Percentiles rank a stretch among this genome's conserved stretches.
Conservation (phyloP, 2,329 filamentous ascomycete species). For the Chrysoporthe cubensis region DNA sequence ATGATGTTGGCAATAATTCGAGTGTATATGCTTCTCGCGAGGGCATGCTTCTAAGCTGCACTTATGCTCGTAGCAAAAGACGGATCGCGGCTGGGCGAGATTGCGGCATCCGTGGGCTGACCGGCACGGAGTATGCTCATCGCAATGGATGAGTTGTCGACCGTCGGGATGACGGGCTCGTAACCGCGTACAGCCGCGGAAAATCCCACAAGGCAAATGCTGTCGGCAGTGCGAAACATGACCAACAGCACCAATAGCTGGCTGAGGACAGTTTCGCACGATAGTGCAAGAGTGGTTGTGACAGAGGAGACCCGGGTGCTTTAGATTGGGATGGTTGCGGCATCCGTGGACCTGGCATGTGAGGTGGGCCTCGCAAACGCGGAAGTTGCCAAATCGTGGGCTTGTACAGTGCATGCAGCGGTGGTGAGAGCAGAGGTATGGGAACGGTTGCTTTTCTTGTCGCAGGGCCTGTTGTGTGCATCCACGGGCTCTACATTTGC, state of each 20-base stretch:
- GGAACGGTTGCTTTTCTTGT: conserved; percentile 19
- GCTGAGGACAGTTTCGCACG: conserved; percentile 10
- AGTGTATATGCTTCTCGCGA: conserved; percentile 8
- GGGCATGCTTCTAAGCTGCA: conserved; percentile 23
- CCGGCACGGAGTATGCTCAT: conserved; percentile 17
- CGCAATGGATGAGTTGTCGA: conserved; percentile 18
- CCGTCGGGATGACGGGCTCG: conserved; percentile 19
- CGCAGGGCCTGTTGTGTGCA: conserved; percentile 19
- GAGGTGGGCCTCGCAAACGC: conserved; percentile 22
- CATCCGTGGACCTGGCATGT: conserved; percentile 20
- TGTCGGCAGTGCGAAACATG: conserved; percentile 10
- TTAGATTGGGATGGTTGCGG: conserved; percentile 11
- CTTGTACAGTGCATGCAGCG: conserved; percentile 17
- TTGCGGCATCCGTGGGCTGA: conserved; percentile 15
- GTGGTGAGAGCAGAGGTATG: conserved; percentile 22
- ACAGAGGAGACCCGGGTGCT: conserved; percentile 18
- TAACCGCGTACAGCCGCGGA: conserved; percentile 18
- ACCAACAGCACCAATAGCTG: conserved; percentile 4
- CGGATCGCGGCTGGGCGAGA: conserved; percentile 2
- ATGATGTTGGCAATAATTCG: conserved; percentile 25
- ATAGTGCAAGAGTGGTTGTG: conserved; percentile 18
- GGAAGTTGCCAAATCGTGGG: conserved; percentile 1
- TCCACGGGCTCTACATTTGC: conserved; percentile 17
- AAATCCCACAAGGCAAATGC: conserved; percentile 20
- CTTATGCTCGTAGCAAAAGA: conserved; percentile 23